phyloP scores from a whole-genome alignment of 257 asterid species.

The Verbascum thapsus region DNA sequence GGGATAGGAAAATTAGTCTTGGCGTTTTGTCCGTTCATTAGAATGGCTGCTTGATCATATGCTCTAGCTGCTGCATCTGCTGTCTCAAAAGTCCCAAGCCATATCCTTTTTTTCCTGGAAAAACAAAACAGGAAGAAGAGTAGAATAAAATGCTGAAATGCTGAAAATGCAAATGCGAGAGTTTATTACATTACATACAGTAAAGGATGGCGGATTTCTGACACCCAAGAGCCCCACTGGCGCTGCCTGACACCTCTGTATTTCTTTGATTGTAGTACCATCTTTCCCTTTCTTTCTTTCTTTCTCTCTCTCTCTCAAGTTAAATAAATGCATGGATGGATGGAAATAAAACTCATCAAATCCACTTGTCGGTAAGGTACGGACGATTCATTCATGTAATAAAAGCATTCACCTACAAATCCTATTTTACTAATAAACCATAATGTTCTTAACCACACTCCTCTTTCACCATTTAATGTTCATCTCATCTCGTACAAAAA shows the following conservation, averaged over 20 bases:
- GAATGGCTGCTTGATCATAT: slow-evolving; percentile 66
- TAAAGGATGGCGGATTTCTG: slow-evolving; percentile 80
- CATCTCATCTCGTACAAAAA: too few relatives aligned
- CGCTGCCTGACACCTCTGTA: slow-evolving; percentile 91
- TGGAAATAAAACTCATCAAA: neutral
- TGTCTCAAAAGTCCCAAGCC: slow-evolving; percentile 81
- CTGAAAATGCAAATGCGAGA: too few relatives aligned
- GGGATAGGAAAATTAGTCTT: slow-evolving; percentile 63
- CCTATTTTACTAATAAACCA: slow-evolving; percentile 28
- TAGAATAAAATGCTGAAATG: too few relatives aligned
- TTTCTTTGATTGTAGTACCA: slow-evolving; percentile 71
- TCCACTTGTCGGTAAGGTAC: slow-evolving; percentile 40
- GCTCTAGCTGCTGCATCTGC: slow-evolving; percentile 80
- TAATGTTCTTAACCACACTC: slow-evolving; percentile 28
- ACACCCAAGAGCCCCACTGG: slow-evolving; percentile 93
- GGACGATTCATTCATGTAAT: slow-evolving; percentile 31
- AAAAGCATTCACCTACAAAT: slow-evolving; percentile 42
- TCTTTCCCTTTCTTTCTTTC: too few relatives aligned
- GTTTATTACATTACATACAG: too few relatives aligned
- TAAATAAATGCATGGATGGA: neutral
- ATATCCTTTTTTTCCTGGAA: slow-evolving; percentile 69
- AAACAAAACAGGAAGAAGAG: too few relatives aligned
- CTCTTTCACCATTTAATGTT: slow-evolving; percentile 3
- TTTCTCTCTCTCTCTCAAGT: neutral
- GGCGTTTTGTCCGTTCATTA: slow-evolving; percentile 74